phyloP scores from a whole-genome alignment of 495 filamentous ascomycete genomes.

The Aspergillus sclerotiicarbonarius region DNA sequence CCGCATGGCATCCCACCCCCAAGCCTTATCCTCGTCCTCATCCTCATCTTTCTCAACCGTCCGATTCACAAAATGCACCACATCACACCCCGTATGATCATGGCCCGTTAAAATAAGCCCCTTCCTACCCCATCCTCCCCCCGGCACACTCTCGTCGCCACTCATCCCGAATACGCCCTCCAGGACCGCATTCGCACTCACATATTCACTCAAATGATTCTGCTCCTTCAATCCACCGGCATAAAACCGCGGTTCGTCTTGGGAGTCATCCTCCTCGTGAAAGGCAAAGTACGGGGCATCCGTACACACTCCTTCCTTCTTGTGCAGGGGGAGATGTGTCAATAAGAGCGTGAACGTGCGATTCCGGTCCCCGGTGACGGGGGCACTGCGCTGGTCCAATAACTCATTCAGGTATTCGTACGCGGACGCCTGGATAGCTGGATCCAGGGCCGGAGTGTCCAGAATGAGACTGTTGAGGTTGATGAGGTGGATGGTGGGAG shows the following conservation, averaged over 20 bases:
- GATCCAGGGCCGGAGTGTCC: slow-evolving; percentile 71
- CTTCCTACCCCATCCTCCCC: slow-evolving; percentile 59
- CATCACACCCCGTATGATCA: slow-evolving; percentile 92
- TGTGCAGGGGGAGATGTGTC: slow-evolving; percentile 90
- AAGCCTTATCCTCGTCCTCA: slow-evolving; percentile 14
- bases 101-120: slow-evolving; percentile 86
- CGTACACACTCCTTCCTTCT: slow-evolving; percentile 75
- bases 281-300: slow-evolving; percentile 81
- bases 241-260: slow-evolving; percentile 29
- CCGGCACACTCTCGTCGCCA: slow-evolving; percentile 50
- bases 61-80: slow-evolving; percentile 70
- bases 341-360: slow-evolving; percentile 76
- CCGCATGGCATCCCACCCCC: slow-evolving; percentile 4
- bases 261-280: slow-evolving; percentile 49
- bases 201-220: slow-evolving; percentile 75
- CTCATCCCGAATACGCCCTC: slow-evolving; percentile 78
- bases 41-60: background rate
- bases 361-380: slow-evolving; percentile 55
- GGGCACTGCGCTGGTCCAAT: slow-evolving; percentile 58
- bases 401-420: slow-evolving; percentile 76
- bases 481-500: slow-evolving; percentile 65
- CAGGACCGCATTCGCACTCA: slow-evolving; percentile 62
- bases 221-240: slow-evolving; percentile 79
- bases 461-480: slow-evolving; percentile 90
- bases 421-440: slow-evolving; percentile 63